A percentile compares a stretch with the other conserved stretches of the same genome.
Evolutionary conservation across 495 filamentous ascomycete species (phyloP).

Genomic region (Penicillium samsonianum): DNA sequence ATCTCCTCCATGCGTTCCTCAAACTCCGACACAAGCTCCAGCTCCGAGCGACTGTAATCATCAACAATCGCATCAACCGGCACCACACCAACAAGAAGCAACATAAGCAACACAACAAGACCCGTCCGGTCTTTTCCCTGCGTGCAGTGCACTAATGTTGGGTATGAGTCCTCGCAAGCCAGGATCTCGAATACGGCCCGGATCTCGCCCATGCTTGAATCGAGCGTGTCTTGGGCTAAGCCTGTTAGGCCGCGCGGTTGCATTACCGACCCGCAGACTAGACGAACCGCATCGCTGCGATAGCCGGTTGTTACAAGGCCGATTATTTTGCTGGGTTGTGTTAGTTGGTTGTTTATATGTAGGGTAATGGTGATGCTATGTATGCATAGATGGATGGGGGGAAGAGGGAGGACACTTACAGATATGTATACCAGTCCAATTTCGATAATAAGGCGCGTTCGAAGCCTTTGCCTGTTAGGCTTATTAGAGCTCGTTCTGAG

Average conservation of each 20-base stretch:
- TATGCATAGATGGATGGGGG: too few relatives aligned
- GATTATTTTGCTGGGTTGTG: conserved; percentile 53
- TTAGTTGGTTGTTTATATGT: neutral
- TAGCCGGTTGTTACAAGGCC: conserved; percentile 63
- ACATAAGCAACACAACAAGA: conserved; percentile 62
- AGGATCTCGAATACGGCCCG: conserved; percentile 55
- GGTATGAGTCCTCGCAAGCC: conserved; percentile 50
- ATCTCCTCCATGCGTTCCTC: conserved; percentile 69
- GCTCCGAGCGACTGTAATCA: conserved; percentile 68
- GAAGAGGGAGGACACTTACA: conserved; percentile 35
- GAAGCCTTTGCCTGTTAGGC: conserved; percentile 72
- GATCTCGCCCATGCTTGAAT: conserved; percentile 63
- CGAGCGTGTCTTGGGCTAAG: conserved; percentile 63
- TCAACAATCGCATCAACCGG: conserved; percentile 55
- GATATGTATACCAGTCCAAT: conserved; percentile 66
- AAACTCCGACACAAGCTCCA: conserved; percentile 60
- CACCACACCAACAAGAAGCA: conserved; percentile 58
- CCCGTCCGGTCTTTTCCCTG: conserved; percentile 90
- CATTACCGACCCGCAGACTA: conserved; percentile 71
- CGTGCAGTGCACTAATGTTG: conserved; percentile 75
- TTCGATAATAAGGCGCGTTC: conserved; percentile 65
- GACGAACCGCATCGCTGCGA: conserved; percentile 62
- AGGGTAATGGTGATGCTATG: too few relatives aligned
- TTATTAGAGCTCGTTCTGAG: conserved; percentile 61
- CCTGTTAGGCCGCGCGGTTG: conserved; percentile 65